Percentiles rank a stretch among this genome's conserved stretches.
These are phyloP conservation scores for Thermothielavioides terrestris DNA, from an alignment of 495 filamentous ascomycete species.

Conservation along the genomic window DNA sequence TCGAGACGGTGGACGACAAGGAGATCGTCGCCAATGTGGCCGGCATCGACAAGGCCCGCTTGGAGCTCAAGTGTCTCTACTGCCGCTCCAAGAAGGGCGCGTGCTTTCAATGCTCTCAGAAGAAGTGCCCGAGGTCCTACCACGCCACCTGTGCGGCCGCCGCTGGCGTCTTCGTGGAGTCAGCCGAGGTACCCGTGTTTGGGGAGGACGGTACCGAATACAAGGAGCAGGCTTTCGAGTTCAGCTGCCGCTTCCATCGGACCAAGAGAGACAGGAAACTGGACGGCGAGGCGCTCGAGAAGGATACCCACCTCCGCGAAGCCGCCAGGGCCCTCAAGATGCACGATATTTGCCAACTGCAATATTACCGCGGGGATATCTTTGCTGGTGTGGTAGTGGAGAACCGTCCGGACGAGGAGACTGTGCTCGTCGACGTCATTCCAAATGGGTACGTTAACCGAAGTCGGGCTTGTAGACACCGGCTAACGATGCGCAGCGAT, in stretches of 20 bases:
- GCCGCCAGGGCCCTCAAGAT: conserved; percentile 58
- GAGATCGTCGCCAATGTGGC: conserved; percentile 71
- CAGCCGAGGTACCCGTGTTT: conserved; percentile 74
- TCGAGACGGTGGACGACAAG: conserved; percentile 58
- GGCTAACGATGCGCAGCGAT: conserved; percentile 42
- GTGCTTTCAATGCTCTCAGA: conserved; percentile 93
- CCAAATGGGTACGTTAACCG: conserved; percentile 67
- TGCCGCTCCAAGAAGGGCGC: conserved; percentile 89
- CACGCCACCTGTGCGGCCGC: conserved; percentile 90
- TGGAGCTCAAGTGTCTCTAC: conserved; percentile 88
- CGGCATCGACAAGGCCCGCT: conserved; percentile 73
- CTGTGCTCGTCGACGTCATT: conserved; percentile 71
- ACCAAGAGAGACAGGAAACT: conserved; percentile 69
- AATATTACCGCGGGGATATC: conserved; percentile 75
- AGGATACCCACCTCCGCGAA: conserved; percentile 58
- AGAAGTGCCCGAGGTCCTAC: conserved; percentile 89
- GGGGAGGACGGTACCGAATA: conserved; percentile 89
- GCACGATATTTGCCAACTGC: conserved; percentile 79
- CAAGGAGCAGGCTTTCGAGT: conserved; percentile 77
- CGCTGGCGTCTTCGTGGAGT: conserved; percentile 85
- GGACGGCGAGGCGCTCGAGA: conserved; percentile 57
- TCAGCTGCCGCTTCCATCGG: conserved; percentile 88
- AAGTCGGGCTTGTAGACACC: conserved; percentile 6
- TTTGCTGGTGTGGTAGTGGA: conserved; percentile 85
- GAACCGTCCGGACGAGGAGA: conserved; percentile 69